Percentiles rank a stretch among this genome's conserved stretches.
Evolutionary conservation across 352 stramenopile genomes (phyloP).

Genomic region (Thalassiosira livingstoniorum): DNA sequence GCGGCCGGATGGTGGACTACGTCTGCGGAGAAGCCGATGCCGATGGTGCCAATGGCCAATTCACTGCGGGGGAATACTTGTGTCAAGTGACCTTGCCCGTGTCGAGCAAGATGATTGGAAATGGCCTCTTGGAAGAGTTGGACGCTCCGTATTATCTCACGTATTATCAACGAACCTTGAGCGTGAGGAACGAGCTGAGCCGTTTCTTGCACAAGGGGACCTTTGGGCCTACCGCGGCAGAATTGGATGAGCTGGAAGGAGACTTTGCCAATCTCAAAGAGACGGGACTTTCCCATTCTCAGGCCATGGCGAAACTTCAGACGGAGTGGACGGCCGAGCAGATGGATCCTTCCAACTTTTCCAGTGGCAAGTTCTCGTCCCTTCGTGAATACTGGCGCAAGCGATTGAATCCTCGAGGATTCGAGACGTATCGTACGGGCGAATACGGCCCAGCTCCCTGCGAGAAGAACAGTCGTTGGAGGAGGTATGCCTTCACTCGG

Average conservation of each 20-base stretch:
- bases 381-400: constrained; percentile 35
- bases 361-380: constrained; percentile 23
- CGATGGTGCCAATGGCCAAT: neutral
- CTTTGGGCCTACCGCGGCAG: constrained; percentile 27
- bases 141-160: constrained; percentile 37
- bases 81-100: constrained; percentile 25
- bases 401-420: constrained; percentile 46
- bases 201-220: constrained; percentile 41
- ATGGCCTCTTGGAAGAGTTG: neutral
- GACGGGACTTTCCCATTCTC: neutral
- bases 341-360: constrained; percentile 33
- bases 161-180: constrained; percentile 22
- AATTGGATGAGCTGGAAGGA: constrained; percentile 30
- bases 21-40: constrained; percentile 12
- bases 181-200: constrained; percentile 23
- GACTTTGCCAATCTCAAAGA: neutral
- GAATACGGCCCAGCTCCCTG: constrained; percentile 61
- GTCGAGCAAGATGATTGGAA: neutral
- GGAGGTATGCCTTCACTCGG: constrained; percentile 69
- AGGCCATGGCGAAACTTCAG: constrained; percentile 28
- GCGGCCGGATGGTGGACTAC: neutral
- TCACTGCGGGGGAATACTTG: constrained; percentile 21
- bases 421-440: constrained; percentile 62
- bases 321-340: constrained; percentile 15
- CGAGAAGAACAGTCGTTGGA: constrained; percentile 52